Evolutionary conservation across 1,284 basidiomycete genomes (phyloP).

Genomic region (Cystobasidiaceae sp.): DNA sequence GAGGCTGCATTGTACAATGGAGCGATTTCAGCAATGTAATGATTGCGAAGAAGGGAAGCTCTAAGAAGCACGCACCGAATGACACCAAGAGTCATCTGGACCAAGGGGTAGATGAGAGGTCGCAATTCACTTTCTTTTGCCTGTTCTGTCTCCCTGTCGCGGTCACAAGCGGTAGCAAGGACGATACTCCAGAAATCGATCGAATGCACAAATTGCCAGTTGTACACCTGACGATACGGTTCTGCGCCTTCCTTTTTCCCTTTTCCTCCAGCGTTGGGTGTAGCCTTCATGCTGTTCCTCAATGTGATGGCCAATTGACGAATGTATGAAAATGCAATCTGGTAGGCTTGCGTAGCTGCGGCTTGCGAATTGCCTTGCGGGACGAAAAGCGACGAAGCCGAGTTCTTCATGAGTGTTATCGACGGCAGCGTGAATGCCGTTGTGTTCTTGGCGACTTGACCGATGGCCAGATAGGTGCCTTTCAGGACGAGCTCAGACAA

Average conservation of each 20-base stretch:
- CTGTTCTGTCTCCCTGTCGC: conserved; percentile 54
- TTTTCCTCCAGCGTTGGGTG: conserved; percentile 52
- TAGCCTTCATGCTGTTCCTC: conserved; percentile 81
- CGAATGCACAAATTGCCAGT: conserved; percentile 96
- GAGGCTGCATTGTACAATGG: conserved; percentile 55
- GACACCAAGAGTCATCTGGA: conserved; percentile 88
- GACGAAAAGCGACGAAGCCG: conserved; percentile 85
- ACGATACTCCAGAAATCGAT: conserved; percentile 96
- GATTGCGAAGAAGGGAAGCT: background rate
- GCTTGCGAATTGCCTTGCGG: conserved; percentile 45
- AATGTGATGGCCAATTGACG: conserved; percentile 92
- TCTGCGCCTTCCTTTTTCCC: conserved; percentile 51
- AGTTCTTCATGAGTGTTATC: conserved; percentile 97
- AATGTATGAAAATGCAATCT: conserved; percentile 94
- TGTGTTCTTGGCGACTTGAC: conserved; percentile 76
- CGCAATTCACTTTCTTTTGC: conserved; percentile 70
- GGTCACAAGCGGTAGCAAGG: conserved; percentile 70
- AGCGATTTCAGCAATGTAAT: background rate
- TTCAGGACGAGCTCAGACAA: conserved; percentile 82
- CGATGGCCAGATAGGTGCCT: conserved; percentile 77
- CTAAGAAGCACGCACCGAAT: conserved; percentile 61
- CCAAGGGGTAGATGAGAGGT: conserved; percentile 87
- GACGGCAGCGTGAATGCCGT: conserved; percentile 82
- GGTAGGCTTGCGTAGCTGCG: conserved; percentile 61
- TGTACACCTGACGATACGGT: conserved; percentile 87